Conservation (phyloP, 2,329 filamentous ascomycete genomes). For the Lizonia empirigonia region DNA sequence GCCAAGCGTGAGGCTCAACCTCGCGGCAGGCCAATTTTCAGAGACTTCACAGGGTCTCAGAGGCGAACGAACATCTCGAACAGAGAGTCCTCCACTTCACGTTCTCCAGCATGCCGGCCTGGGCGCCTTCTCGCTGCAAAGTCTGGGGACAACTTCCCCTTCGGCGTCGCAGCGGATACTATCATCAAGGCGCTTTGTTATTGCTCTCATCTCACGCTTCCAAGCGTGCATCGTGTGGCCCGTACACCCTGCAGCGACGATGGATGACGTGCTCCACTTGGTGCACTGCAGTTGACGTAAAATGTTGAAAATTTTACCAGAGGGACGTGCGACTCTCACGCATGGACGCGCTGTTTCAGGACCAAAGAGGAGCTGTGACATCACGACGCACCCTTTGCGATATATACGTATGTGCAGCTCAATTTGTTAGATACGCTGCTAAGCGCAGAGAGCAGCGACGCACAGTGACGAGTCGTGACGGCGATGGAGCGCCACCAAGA, state of each 20-base stretch:
- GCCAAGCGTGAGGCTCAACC: slow-evolving; percentile 15
- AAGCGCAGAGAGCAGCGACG: background rate
- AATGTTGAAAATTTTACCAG: slow-evolving; percentile 34
- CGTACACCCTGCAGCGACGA: slow-evolving; percentile 13
- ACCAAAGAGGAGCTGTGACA: background rate
- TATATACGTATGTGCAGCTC: background rate
- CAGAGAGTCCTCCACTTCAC: slow-evolving; percentile 1
- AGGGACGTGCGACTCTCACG: slow-evolving; percentile 27
- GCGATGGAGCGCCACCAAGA: slow-evolving; percentile 1
- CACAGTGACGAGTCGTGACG: slow-evolving; percentile 8
- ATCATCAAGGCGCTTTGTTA: slow-evolving; percentile 14
- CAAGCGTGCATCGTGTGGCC: slow-evolving; percentile 5
- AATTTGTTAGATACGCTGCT: background rate
- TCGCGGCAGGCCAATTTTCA: slow-evolving; percentile 2
- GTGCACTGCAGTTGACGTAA: slow-evolving; percentile 37
- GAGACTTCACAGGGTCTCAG: background rate
- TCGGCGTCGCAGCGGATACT: slow-evolving; percentile 6
- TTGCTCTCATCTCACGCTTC: slow-evolving; percentile 7
- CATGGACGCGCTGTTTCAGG: slow-evolving; percentile 7
- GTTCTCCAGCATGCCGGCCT: slow-evolving; percentile 12
- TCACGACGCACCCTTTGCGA: slow-evolving; percentile 2
- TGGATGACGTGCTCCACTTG: slow-evolving; percentile 36
- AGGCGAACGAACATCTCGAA: background rate
- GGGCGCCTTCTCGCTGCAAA: slow-evolving; percentile 3
- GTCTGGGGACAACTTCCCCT: slow-evolving; percentile 12